Evolutionary conservation across 345 rosid species (phyloP).

Genomic region (Populus ilicifolia): DNA sequence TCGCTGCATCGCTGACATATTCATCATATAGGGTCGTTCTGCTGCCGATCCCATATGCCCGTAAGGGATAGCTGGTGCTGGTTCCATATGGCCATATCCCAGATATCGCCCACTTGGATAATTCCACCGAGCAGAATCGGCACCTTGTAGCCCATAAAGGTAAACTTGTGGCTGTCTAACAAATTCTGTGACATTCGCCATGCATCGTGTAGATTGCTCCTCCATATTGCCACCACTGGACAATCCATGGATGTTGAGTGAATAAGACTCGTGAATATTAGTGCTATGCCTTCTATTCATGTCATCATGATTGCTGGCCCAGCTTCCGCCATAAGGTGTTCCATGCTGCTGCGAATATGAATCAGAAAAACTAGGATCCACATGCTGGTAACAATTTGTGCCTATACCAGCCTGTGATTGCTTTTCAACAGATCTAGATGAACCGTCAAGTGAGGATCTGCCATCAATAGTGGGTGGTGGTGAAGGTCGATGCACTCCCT

Average conservation of each 20-base stretch:
- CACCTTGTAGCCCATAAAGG: conserved; percentile 31
- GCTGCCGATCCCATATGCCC: conserved; percentile 21
- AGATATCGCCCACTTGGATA: conserved; percentile 21
- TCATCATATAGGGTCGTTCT: conserved; percentile 30
- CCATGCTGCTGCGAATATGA: conserved; percentile 15
- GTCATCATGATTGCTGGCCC: conserved; percentile 29
- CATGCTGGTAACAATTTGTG: conserved; percentile 3
- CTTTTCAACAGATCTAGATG: conserved; percentile 7
- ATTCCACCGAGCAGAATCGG: conserved; percentile 21
- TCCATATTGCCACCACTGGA: conserved; percentile 25
- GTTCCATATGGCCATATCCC: conserved; percentile 24
- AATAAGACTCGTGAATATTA: conserved; percentile 15
- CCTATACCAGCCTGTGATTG: not conserved
- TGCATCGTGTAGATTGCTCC: conserved; percentile 15
- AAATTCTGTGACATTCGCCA: conserved; percentile 10
- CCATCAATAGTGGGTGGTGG: conserved; percentile 17
- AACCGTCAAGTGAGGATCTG: conserved; percentile 26
- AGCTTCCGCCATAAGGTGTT: conserved; percentile 27
- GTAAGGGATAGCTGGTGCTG: conserved; percentile 30
- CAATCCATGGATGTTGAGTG: conserved; percentile 25
- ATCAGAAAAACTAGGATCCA: not conserved
- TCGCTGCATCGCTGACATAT: conserved; percentile 46
- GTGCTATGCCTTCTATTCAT: conserved; percentile 28
- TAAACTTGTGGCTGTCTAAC: conserved; percentile 25
- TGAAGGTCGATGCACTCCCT: conserved; percentile 6